Base-by-base conservation (phyloP, 2,329 filamentous ascomycete genomes). In the Botrytis elliptica region DNA sequence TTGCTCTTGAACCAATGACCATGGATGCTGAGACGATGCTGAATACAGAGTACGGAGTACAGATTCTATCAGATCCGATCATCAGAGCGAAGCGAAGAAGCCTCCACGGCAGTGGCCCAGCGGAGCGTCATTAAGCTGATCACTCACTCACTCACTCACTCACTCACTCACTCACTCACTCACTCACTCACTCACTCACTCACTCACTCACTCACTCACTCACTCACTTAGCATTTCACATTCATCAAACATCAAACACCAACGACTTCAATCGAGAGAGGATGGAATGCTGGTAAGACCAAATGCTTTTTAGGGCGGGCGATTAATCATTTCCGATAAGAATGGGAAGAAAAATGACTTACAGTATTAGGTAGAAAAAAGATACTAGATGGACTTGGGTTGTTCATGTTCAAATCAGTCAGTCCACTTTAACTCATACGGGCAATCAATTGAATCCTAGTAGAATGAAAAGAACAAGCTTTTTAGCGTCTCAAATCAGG, bases 51-150 rank as follows among this genome's bases (percentile, higher is more conserved):
- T 29, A 29, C 29, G 12, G 12, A 22, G 22, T 25, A 14, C 36
- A 25, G 36, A 62, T 38, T 22, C 33, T 38, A 55, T 55, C 52
- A 29, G 25, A 55, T 55, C 49, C 1, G 22, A 22, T 62, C 36
- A 25, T 38, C 59, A n/a, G 59, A 62, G 59, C 36, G 59, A 40
- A 40, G 59, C 59, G 59, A 62, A 62, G 22, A 62, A 62, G 59
- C 59, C 59, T 62, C 59, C 59, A 62, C 59, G 59, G 59, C 59
- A 62, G 59, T 40, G 59, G 36, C 59, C 59, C 22, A 62, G 59
- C 59, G 59, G 59, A 62, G 59, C 59, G 59, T 62, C 22, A 62
- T 62, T 36, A 52, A 7, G 25, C 25, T n/a, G 3, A 52, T 52
- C 10, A n/a, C 22, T 52, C 25, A n/a, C 25, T 52, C 25, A n/a